Evolutionary conservation across 2,329 filamentous ascomycete genomes (phyloP).

Genomic region (Calonectria pseudoturangicola): DNA sequence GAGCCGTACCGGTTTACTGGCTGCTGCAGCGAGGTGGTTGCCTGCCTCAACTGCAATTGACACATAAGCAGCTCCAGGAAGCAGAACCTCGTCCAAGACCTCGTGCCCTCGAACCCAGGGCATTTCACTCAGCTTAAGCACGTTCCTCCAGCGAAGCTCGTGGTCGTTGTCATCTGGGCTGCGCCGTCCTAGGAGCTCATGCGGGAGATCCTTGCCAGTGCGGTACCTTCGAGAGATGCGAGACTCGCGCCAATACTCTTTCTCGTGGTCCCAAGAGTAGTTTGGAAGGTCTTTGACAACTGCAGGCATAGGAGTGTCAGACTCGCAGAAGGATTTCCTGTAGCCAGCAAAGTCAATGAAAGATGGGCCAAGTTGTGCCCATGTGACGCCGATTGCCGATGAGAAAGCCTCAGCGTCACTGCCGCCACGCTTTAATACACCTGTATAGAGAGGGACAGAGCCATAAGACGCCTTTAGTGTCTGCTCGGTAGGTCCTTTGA

Average conservation of each 20-base stretch:
- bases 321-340: constrained; percentile 22
- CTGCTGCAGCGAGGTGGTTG: constrained; percentile 28
- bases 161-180: constrained; percentile 34
- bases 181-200: constrained; percentile 36
- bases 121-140: constrained; percentile 37
- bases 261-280: constrained; percentile 19
- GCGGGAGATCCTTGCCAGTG: constrained; percentile 28
- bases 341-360: constrained; percentile 16
- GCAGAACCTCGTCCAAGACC: constrained; percentile 35
- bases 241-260: constrained; percentile 19
- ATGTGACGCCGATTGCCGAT: constrained; percentile 2
- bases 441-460: background rate
- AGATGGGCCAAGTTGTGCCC: constrained; percentile 15
- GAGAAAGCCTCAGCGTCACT: constrained; percentile 12
- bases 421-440: constrained; percentile 4
- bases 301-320: background rate
- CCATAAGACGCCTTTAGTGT: constrained; percentile 12
- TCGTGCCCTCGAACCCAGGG: constrained; percentile 35
- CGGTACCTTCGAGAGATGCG: constrained; percentile 33
- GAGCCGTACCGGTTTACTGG: constrained; percentile 15
- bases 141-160: constrained; percentile 37
- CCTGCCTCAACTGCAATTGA: constrained; percentile 37
- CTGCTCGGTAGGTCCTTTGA: constrained; percentile 14
- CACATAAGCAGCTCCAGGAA: constrained; percentile 38
- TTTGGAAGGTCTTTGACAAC: constrained; percentile 13